Percentiles rank a stretch among this genome's conserved stretches.
Conservation (phyloP, 148 eudicot species). For the Amaranthus palmeri region DNA sequence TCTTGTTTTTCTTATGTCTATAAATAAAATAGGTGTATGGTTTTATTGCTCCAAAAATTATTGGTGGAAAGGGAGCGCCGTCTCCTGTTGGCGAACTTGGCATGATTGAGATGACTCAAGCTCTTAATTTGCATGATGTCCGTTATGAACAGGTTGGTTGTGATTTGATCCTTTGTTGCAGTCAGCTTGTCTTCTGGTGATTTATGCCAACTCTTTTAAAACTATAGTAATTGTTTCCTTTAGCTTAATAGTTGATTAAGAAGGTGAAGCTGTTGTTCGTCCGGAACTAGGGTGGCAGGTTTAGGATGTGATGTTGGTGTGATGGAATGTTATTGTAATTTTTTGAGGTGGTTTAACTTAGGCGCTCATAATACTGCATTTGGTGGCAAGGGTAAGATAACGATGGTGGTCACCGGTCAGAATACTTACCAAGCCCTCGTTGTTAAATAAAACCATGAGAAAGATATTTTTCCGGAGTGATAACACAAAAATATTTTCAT, state of each 20-base stretch:
- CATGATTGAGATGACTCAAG: slow-evolving; percentile 98
- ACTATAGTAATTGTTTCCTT: neutral
- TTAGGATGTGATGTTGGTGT: neutral
- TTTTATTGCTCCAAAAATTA: slow-evolving; percentile 95
- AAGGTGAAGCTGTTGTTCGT: neutral
- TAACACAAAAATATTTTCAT: neutral
- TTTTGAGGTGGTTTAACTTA: too few relatives aligned
- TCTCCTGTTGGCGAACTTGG: slow-evolving; percentile 98
- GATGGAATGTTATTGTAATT: too few relatives aligned
- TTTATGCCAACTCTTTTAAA: neutral
- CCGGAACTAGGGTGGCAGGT: neutral
- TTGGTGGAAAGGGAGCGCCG: slow-evolving; percentile 93
- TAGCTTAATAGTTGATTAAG: neutral
- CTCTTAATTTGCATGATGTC: slow-evolving; percentile 71
- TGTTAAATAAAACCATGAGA: neutral
- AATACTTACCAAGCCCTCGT: neutral
- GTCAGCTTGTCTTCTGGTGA: neutral
- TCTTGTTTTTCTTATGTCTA: neutral
- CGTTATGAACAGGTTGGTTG: slow-evolving; percentile 72
- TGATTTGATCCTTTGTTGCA: neutral
- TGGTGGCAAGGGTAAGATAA: too few relatives aligned
- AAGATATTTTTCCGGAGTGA: neutral
- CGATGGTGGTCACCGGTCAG: too few relatives aligned
- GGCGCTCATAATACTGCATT: too few relatives aligned
- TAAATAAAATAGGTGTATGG: slow-evolving; percentile 57